phyloP scores from a whole-genome alignment of 345 rosid genomes.

The Gossypium rotundifolium region DNA sequence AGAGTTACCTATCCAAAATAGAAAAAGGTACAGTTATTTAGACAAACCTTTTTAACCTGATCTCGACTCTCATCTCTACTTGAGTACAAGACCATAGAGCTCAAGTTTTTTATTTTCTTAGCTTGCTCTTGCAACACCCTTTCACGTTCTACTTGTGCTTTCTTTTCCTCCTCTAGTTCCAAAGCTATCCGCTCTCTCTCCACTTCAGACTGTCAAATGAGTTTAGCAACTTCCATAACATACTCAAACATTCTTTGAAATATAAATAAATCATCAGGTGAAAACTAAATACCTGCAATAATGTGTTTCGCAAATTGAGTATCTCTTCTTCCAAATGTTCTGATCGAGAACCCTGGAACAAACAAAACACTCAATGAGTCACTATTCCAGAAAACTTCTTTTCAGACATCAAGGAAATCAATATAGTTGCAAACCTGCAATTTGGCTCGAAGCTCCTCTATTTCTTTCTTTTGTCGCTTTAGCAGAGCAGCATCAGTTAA shows the following conservation, averaged over 20 bases:
- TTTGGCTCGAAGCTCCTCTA: constrained; percentile 93
- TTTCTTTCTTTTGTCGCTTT: constrained; percentile 97
- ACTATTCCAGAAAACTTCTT: background rate
- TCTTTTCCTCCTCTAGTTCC: constrained; percentile 96
- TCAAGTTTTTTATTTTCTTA: constrained; percentile 75
- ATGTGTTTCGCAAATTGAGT: constrained; percentile 80
- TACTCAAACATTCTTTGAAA: constrained; percentile 4
- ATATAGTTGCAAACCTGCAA: constrained; percentile 42
- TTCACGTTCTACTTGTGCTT: constrained; percentile 86
- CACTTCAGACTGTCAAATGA: constrained; percentile 60
- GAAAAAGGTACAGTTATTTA: background rate
- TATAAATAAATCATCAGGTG: constrained; percentile 10
- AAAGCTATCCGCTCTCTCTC: constrained; percentile 90
- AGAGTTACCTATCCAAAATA: background rate
- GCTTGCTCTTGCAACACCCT: constrained; percentile 91
- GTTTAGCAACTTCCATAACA: constrained; percentile 11
- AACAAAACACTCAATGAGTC: constrained; percentile 3
- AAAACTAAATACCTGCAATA: constrained; percentile 58
- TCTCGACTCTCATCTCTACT: constrained; percentile 68
- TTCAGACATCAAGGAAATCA: background rate
- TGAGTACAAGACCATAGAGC: constrained; percentile 81
- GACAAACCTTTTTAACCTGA: constrained; percentile 57
- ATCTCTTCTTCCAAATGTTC: constrained; percentile 86
- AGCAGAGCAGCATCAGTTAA: constrained; percentile 90
- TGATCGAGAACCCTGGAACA: constrained; percentile 70